Evolutionary conservation across 2,329 filamentous ascomycete species (phyloP).

Genomic region (Thermomyces lanuginosus): DNA sequence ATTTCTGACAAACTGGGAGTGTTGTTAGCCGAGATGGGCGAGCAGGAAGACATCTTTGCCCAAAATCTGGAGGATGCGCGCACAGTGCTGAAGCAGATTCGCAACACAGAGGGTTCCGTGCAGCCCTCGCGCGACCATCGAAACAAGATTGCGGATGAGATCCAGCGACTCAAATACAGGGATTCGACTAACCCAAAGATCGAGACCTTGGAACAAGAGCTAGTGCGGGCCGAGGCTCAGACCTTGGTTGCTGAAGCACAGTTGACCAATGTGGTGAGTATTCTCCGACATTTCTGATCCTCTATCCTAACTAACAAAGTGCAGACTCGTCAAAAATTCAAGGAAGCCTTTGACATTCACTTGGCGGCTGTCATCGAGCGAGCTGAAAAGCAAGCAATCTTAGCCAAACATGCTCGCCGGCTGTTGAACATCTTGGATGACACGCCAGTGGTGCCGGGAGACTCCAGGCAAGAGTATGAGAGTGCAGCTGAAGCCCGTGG

Average conservation of each 20-base stretch:
- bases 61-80: conserved; percentile 77
- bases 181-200: conserved; percentile 73
- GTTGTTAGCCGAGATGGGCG: conserved; percentile 76
- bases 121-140: conserved; percentile 82
- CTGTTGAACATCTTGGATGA: conserved; percentile 79
- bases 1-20: conserved; percentile 93
- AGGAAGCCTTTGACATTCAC: conserved; percentile 81
- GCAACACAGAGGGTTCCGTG: conserved; percentile 89
- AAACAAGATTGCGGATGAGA: conserved; percentile 79
- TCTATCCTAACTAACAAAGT: conserved; percentile 2
- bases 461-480: conserved; percentile 53
- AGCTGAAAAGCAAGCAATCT: conserved; percentile 88
- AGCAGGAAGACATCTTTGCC: conserved; percentile 81
- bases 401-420: conserved; percentile 77
- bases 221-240: conserved; percentile 89
- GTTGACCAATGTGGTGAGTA: conserved; percentile 73
- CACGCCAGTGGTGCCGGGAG: conserved; percentile 73
- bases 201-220: conserved; percentile 80
- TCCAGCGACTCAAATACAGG: conserved; percentile 78
- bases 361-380: conserved; percentile 86
- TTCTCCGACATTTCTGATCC: neutral
- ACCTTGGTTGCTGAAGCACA: conserved; percentile 93
- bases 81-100: conserved; percentile 68
- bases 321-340: conserved; percentile 86
- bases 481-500: conserved; percentile 54